These are phyloP conservation scores for Lathyrus oleraceus DNA, from an alignment of 306 rosid genomes.

Conservation along the genomic window DNA sequence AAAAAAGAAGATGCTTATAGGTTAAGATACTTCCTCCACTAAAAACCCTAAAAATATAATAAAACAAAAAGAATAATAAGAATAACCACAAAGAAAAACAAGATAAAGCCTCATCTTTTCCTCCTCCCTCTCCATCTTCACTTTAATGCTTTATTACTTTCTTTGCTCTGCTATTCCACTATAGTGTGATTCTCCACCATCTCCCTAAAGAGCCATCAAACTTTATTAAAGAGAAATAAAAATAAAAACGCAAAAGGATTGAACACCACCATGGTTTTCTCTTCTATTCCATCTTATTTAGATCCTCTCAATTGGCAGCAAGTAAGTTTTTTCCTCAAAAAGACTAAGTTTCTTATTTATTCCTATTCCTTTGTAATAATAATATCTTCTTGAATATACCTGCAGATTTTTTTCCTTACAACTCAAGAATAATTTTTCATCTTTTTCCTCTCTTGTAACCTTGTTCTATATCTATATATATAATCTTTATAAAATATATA, in stretches of 20 bases:
- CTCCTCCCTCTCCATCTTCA: slow-evolving; percentile 46
- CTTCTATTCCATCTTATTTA: slow-evolving; percentile 95
- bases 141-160: slow-evolving; percentile 54
- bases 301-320: slow-evolving; percentile 99
- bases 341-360: slow-evolving; percentile 53
- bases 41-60: slow-evolving; percentile 78
- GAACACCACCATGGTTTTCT: slow-evolving; percentile 82
- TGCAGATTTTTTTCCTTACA: slow-evolving; percentile 37
- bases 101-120: slow-evolving; percentile 59
- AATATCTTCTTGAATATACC: slow-evolving; percentile 74
- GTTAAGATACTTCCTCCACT: slow-evolving; percentile 87
- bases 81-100: slow-evolving; percentile 74
- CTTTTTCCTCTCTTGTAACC: not conserved
- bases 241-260: slow-evolving; percentile 47
- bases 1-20: slow-evolving; percentile 68
- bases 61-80: slow-evolving; percentile 86
- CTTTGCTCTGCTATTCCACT: slow-evolving; percentile 91
- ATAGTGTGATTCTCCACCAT: slow-evolving; percentile 91
- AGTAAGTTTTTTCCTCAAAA: slow-evolving; percentile 53
- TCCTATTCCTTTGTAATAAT: slow-evolving; percentile 61
- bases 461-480: slow-evolving; percentile 8
- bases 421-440: slow-evolving; percentile 11
- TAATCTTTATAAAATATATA: not conserved
- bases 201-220: slow-evolving; percentile 84
- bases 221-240: slow-evolving; percentile 65